phyloP scores from a whole-genome alignment of 345 rosid species.

The Arabis alpina region DNA sequence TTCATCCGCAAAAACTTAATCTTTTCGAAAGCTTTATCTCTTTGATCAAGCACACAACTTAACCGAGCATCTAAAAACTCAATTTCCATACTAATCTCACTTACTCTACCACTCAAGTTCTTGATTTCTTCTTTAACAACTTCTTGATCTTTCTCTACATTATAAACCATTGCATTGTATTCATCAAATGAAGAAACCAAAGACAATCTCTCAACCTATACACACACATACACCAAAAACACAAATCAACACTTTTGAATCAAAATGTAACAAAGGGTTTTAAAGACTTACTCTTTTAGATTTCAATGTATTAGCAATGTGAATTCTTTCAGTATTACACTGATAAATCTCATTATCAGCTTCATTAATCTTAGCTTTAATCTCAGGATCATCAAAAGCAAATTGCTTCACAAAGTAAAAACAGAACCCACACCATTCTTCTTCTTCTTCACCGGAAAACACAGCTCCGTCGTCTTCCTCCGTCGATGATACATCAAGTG shows the following conservation, averaged over 20 bases:
- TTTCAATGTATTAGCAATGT: conserved; percentile 52
- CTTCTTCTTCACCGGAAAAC: conserved; percentile 54
- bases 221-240: background rate
- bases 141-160: conserved; percentile 72
- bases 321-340: conserved; percentile 52
- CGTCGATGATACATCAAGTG: conserved; percentile 29
- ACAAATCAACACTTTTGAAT: conserved; percentile 13
- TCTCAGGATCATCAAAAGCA: conserved; percentile 66
- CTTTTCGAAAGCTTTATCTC: conserved; percentile 60
- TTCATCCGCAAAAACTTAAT: conserved; percentile 59
- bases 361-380: conserved; percentile 62
- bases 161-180: conserved; percentile 44
- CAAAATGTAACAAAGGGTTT: conserved; percentile 1
- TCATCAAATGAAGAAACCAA: conserved; percentile 51
- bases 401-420: conserved; percentile 64
- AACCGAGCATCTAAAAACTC: conserved; percentile 56
- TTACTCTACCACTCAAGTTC: conserved; percentile 51
- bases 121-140: conserved; percentile 51
- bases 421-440: conserved; percentile 73
- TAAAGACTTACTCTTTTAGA: conserved; percentile 54
- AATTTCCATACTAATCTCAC: conserved; percentile 58
- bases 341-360: conserved; percentile 65
- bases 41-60: conserved; percentile 50
- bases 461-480: conserved; percentile 50
- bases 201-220: conserved; percentile 55